phyloP scores from a whole-genome alignment of 805 yeast genomes.

The Candida vaughaniae region DNA sequence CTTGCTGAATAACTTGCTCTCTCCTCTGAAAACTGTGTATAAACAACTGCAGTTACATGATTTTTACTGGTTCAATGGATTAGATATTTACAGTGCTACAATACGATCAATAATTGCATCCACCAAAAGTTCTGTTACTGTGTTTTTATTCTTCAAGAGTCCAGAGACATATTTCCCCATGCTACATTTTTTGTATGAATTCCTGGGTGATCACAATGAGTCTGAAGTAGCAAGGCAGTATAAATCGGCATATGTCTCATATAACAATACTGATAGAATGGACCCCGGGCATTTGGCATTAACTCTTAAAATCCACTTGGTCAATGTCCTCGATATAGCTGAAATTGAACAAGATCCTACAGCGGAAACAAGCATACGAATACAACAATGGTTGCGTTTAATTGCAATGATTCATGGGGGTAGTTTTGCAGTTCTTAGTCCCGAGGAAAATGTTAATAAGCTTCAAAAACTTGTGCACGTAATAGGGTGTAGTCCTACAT shows the following conservation, averaged over 20 bases:
- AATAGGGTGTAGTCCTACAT: background rate
- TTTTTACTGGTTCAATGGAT: too few relatives aligned
- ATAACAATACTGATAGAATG: background rate
- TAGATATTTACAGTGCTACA: constrained; percentile 4
- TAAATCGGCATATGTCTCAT: background rate
- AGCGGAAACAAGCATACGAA: constrained; percentile 18
- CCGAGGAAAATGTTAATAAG: background rate
- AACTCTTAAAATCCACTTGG: constrained; percentile 1
- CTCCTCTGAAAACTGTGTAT: too few relatives aligned
- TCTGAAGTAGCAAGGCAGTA: background rate
- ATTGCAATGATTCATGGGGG: constrained; percentile 32
- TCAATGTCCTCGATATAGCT: too few relatives aligned
- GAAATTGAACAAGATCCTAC: constrained; percentile 10
- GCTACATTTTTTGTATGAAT: constrained; percentile 10
- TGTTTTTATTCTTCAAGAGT: constrained; percentile 5
- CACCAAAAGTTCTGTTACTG: background rate
- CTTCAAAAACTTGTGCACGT: background rate
- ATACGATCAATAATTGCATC: constrained; percentile 8
- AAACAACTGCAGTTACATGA: too few relatives aligned
- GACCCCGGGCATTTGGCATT: background rate
- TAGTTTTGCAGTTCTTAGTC: constrained; percentile 9
- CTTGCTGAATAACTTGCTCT: too few relatives aligned
- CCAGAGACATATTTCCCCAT: constrained; percentile 14
- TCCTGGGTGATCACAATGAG: too few relatives aligned
- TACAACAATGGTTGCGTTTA: constrained; percentile 37